Evolutionary conservation across 2,329 filamentous ascomycete species (phyloP), one percentile per base, ranked within the genome.

Genomic region (Colletotrichum sp.): DNA sequence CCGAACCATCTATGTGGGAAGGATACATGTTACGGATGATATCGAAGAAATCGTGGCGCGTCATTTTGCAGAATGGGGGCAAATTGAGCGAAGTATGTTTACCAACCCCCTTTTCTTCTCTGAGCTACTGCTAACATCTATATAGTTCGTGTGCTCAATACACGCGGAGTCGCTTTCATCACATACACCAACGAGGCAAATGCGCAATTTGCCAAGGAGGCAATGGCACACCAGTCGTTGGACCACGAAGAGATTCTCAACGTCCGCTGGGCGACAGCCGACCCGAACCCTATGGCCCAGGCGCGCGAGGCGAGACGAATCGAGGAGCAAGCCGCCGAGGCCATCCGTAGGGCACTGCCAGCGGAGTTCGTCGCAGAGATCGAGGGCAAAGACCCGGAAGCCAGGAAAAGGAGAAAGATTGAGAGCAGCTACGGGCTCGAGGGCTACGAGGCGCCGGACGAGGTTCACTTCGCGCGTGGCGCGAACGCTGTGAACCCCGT

Each of bases 1-100:
- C 83, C 90, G 97, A 36, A 99, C 97, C 1, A 89, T 99, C 8
- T 99, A 99, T 81, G 92, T 98, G 1, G 97, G 97, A 7, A 90
- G 96, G 64, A 98, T 99, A 84, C 95, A 98, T 84, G 96, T 98
- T 44, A 96, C 94, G 15, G 97, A 99, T 84, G 96, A 99, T 82
- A 98, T 99, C 77, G 96, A 99, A 83, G 97, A 99, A 86, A 92
- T 99, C 44, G 96, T 99, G 8, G 93, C 96, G 34, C 90, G 98
- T 16, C 97, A 99, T 86, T 98, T 99, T 83, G 94, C 95, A 28
- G 97, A 99, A 90, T 99, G 96, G 96, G 97, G 97, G 1, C 94
- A 96, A 81, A 89, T 99, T 66, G 96, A 99, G 84, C 92, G 97
- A 60, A 93, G 86, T 88, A 83, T 79, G 86, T 83, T 30, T 9